Percentiles rank a stretch among this genome's conserved stretches.
Evolutionary conservation across 768 basidiomycete species (phyloP).

Genomic region (Lactarius psammicola): DNA sequence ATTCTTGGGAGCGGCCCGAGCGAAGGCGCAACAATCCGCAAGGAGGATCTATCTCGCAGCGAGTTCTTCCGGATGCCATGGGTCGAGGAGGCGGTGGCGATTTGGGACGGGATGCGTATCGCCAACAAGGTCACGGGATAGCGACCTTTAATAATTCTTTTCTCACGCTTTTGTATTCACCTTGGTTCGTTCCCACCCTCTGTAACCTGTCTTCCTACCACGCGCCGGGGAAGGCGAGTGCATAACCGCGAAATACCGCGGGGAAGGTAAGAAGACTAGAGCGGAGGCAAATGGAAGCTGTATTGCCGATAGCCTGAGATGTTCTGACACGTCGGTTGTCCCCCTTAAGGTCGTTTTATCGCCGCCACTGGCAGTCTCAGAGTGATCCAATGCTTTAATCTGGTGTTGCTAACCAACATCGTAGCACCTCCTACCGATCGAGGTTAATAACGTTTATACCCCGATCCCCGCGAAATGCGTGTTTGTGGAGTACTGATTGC

Average conservation of each 20-base stretch:
- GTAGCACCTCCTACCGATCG: background rate
- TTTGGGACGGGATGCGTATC: constrained; percentile 77
- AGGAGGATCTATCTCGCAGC: constrained; percentile 83
- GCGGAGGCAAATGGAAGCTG: background rate
- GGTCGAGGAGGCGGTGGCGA: constrained; percentile 85
- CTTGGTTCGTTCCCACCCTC: background rate
- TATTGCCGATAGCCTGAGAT: too few relatives aligned
- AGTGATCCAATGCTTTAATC: background rate
- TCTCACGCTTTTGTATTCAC: constrained; percentile 5
- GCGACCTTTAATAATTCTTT: background rate
- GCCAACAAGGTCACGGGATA: constrained; percentile 38
- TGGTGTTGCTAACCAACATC: background rate
- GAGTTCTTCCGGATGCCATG: constrained; percentile 92
- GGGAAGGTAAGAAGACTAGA: background rate
- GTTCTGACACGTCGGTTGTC: too few relatives aligned
- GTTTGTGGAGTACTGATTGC: background rate
- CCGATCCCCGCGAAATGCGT: background rate
- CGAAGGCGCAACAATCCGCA: constrained; percentile 74
- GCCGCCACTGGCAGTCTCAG: background rate
- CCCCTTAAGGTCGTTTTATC: background rate
- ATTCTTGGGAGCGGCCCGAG: constrained; percentile 85
- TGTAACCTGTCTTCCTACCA: background rate
- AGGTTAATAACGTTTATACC: background rate
- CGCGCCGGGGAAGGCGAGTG: background rate
- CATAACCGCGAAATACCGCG: background rate